Evolutionary conservation across 2,329 filamentous ascomycete genomes (phyloP).

Genomic region (Celoporthe dispersa): DNA sequence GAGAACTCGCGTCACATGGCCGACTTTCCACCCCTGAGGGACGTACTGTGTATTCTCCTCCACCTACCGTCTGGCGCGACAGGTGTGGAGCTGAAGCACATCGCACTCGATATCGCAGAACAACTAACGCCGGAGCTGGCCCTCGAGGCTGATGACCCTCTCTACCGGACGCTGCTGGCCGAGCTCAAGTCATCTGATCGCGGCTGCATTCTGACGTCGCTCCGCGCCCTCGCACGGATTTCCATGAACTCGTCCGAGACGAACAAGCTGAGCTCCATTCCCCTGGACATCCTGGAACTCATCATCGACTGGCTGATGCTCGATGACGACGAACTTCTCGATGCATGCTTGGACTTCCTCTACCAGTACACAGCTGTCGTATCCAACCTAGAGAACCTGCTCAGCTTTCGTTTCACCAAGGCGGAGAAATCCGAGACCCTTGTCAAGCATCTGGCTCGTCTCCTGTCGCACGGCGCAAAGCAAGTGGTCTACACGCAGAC

Average conservation of each 20-base stretch:
- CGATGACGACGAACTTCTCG: constrained; percentile 88
- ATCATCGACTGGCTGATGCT: constrained; percentile 76
- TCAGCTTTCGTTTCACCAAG: constrained; percentile 43
- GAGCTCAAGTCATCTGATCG: constrained; percentile 74
- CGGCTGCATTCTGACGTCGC: constrained; percentile 77
- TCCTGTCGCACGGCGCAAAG: constrained; percentile 76
- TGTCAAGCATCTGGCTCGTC: constrained; percentile 76
- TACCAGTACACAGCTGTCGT: constrained; percentile 92
- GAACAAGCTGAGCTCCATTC: constrained; percentile 76
- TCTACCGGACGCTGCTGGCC: constrained; percentile 75
- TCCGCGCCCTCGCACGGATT: constrained; percentile 83
- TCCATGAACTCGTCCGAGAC: constrained; percentile 83
- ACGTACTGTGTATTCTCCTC: constrained; percentile 81
- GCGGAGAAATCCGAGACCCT: constrained; percentile 67
- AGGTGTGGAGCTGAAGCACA: constrained; percentile 85
- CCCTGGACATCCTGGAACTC: constrained; percentile 65
- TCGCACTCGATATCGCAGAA: constrained; percentile 89
- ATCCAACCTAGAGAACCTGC: constrained; percentile 77
- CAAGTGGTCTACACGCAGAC: constrained; percentile 63
- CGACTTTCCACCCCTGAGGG: constrained; percentile 74
- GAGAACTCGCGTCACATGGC: constrained; percentile 87
- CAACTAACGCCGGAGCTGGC: constrained; percentile 82
- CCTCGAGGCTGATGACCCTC: constrained; percentile 72
- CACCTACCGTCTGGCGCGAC: constrained; percentile 74
- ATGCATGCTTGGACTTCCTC: constrained; percentile 88